These are phyloP conservation scores for Aleurites moluccanus DNA, from an alignment of 441 rosid genomes.

Conservation along the genomic window DNA sequence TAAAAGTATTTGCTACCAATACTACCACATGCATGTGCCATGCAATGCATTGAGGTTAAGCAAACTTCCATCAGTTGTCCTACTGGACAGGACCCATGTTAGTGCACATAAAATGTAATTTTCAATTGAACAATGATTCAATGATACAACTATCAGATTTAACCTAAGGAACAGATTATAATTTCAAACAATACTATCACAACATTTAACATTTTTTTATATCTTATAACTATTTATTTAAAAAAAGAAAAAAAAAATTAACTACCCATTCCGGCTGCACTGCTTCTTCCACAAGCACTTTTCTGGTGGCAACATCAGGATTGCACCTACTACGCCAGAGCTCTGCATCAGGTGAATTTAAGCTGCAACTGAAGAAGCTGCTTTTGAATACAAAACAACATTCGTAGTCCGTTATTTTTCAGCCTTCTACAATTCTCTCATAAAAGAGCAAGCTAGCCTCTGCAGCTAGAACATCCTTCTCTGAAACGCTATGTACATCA, in stretches of 20 bases:
- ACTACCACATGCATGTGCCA: too few relatives aligned
- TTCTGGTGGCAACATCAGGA: background rate
- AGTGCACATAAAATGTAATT: too few relatives aligned
- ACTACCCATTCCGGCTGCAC: background rate
- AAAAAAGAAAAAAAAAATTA: too few relatives aligned
- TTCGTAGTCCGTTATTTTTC: slow-evolving; percentile 3
- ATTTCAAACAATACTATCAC: background rate
- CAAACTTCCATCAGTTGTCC: too few relatives aligned
- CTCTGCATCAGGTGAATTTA: background rate
- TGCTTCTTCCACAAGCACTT: background rate
- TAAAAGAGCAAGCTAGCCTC: slow-evolving; percentile 90
- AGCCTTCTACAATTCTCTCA: slow-evolving; percentile 48
- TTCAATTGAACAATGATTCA: background rate
- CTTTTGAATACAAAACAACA: background rate
- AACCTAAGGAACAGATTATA: too few relatives aligned
- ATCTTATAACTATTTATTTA: background rate
- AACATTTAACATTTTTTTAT: background rate
- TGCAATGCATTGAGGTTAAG: too few relatives aligned
- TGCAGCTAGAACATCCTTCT: slow-evolving; percentile 71
- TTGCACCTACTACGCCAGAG: background rate
- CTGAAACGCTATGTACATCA: slow-evolving; percentile 51
- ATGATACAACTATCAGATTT: background rate
- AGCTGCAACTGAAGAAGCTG: background rate
- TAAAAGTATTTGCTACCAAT: too few relatives aligned
- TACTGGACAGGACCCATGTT: too few relatives aligned